Evolutionary conservation across 768 basidiomycete genomes (phyloP), one percentile per base, ranked within the genome.

Genomic region (Scleroderma bovista): DNA sequence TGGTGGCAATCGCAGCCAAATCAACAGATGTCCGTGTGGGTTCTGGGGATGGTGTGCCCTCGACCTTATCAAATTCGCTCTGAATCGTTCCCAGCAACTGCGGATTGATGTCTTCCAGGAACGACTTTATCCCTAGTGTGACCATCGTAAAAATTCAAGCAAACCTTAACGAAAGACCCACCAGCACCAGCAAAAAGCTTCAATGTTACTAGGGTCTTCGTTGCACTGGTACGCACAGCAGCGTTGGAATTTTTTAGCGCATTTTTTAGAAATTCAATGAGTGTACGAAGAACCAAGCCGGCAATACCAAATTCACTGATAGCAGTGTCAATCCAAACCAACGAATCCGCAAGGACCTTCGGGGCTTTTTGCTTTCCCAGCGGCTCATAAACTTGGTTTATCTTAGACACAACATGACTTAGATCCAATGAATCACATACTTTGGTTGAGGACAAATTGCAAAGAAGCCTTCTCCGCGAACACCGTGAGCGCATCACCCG

Each of bases 331-430:
- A 96, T 79, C 93, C 95, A 98, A 22, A 75, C 70, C 42, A 94
- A 68, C 2, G 93, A 85, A 63, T 99, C 96, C 0, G 93, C 91
- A 31, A 97, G 77, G 38, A 93, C 91, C 69, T 98, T 99, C 0
- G 96, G 95, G 3, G 96, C 95, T 65, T 99, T 99, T 65, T 93
- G 93, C 68, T 94, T 96, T 24, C 81, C 80, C 60, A 99, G 71
- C 0, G 95, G 88, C 20, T 97, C 96, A 62, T 96, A 99, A 1
- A 84, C 96, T 96, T 54, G 50, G 44, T 29, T 32, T 7, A 48
- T 49, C 49, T 41, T 61, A 33, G 58, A 53, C 40, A 42, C 60
- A 50, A 48, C 47, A 51, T 47, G 46, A 47, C 46, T 16, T 26
- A 39, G 33, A 29, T 39, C 43, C 23, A 42, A 48, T 42, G 48